Percentiles rank a stretch among this genome's conserved stretches.
Evolutionary conservation across 345 rosid species (phyloP).

Genomic region (Brassica napus): DNA sequence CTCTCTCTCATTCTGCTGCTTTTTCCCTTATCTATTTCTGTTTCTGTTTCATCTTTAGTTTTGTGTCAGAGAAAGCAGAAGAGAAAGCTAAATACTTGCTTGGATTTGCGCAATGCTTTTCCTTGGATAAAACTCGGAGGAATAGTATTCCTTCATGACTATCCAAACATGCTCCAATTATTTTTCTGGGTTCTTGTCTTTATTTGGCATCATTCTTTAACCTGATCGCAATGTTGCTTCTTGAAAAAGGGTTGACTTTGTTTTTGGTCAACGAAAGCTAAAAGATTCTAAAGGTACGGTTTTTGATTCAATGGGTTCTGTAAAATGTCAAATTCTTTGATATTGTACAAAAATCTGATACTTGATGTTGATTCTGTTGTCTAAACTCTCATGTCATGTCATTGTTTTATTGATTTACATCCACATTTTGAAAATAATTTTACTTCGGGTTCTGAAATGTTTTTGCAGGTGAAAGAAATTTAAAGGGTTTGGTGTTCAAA

Average conservation of each 20-base stretch:
- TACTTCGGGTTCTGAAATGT: background rate
- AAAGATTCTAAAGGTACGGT: background rate
- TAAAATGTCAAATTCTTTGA: background rate
- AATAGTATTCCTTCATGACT: background rate
- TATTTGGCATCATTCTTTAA: background rate
- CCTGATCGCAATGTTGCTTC: background rate
- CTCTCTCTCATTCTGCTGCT: background rate
- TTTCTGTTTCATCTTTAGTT: background rate
- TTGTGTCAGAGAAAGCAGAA: background rate
- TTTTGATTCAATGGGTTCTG: background rate
- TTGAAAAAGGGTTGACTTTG: background rate
- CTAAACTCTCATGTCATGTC: background rate
- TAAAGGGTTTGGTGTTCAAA: background rate
- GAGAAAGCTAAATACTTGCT: background rate
- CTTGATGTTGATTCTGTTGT: background rate
- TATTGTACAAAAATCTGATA: background rate
- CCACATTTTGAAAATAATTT: background rate
- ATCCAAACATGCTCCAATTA: background rate
- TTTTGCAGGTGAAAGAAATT: conserved; percentile 22
- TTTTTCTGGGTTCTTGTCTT: background rate
- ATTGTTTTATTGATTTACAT: background rate
- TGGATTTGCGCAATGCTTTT: background rate
- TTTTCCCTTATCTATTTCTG: background rate
- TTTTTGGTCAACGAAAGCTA: conserved; percentile 13
- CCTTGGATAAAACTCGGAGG: background rate